Conservation (phyloP, 176 grass and related monocot genomes). For the Neostapfia colusana region DNA sequence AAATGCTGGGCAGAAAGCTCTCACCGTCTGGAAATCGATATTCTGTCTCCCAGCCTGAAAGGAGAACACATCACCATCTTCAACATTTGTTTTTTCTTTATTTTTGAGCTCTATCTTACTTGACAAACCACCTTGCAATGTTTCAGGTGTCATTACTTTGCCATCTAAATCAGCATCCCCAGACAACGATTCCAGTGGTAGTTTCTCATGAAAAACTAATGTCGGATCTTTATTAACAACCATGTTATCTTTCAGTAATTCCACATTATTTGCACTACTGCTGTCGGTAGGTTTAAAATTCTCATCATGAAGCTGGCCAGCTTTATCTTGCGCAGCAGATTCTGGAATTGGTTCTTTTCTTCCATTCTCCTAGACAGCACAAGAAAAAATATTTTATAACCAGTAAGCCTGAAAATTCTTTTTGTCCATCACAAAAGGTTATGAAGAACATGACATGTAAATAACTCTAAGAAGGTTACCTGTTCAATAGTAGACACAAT, state of each 20-base stretch:
- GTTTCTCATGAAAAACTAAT: conserved; percentile 75
- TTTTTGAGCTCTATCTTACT: conserved; percentile 50
- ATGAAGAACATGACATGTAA: conserved; percentile 18
- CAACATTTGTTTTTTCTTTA: conserved; percentile 44
- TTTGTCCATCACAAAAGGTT: conserved; percentile 17
- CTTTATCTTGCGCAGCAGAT: conserved; percentile 43
- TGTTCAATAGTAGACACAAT: conserved; percentile 52
- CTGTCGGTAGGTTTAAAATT: conserved; percentile 42
- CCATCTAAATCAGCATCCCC: conserved; percentile 44
- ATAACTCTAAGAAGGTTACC: conserved; percentile 40
- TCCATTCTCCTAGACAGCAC: conserved; percentile 59
- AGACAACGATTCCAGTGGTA: conserved; percentile 43
- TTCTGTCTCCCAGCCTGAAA: conserved; percentile 69
- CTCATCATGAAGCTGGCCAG: conserved; percentile 41
- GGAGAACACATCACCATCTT: conserved; percentile 78
- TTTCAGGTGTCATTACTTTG: conserved; percentile 40
- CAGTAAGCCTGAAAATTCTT: not conserved
- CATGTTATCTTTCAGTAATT: conserved; percentile 50
- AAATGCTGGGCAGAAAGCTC: conserved; percentile 26
- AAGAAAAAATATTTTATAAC: conserved; percentile 22
- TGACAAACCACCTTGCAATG: conserved; percentile 37
- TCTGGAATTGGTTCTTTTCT: conserved; percentile 49
- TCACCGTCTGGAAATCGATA: conserved; percentile 62
- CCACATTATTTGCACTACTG: conserved; percentile 48
- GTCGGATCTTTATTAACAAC: conserved; percentile 73